Percentiles rank a stretch among this genome's conserved stretches.
Evolutionary conservation across 106 monocot species (phyloP).

Genomic region (Xerophyta viscosa): DNA sequence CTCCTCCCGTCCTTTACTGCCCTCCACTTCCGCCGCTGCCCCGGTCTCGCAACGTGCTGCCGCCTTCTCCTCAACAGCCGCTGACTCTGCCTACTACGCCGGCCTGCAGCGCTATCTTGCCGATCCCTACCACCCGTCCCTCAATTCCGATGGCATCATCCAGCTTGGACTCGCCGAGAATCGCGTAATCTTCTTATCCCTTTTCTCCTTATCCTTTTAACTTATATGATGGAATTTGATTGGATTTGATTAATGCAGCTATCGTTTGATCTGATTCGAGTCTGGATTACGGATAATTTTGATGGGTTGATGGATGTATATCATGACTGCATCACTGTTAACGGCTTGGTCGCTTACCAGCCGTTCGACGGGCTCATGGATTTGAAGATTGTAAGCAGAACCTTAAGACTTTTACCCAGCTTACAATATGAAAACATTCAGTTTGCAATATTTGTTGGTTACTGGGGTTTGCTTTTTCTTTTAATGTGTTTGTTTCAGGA

Average conservation of each 20-base stretch:
- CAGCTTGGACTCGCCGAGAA: no score
- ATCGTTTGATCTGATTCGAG: no score
- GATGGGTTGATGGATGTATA: conserved; percentile 9
- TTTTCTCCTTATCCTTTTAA: neutral
- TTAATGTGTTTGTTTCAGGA: neutral
- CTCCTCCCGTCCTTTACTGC: no score
- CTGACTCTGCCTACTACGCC: no score
- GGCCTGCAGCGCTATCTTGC: no score
- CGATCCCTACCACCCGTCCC: no score
- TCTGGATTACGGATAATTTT: conserved; percentile 34
- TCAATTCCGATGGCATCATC: no score
- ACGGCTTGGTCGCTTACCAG: conserved; percentile 43
- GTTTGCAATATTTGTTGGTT: conserved; percentile 36
- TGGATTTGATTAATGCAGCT: no score
- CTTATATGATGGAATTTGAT: neutral
- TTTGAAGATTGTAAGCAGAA: conserved; percentile 55
- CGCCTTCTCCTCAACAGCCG: conserved; percentile 6
- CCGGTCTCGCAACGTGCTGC: conserved; percentile 38
- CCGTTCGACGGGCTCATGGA: conserved; percentile 59
- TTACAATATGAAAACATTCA: conserved; percentile 42
- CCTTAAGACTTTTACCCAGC: neutral
- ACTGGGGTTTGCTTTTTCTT: conserved; percentile 42
- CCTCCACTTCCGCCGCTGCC: conserved; percentile 26
- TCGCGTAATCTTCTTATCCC: conserved; percentile 2
- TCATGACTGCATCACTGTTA: conserved; percentile 21